These are phyloP conservation scores for Penicillium flavigenum DNA, from an alignment of 495 filamentous ascomycete species.

Conservation along the genomic window DNA sequence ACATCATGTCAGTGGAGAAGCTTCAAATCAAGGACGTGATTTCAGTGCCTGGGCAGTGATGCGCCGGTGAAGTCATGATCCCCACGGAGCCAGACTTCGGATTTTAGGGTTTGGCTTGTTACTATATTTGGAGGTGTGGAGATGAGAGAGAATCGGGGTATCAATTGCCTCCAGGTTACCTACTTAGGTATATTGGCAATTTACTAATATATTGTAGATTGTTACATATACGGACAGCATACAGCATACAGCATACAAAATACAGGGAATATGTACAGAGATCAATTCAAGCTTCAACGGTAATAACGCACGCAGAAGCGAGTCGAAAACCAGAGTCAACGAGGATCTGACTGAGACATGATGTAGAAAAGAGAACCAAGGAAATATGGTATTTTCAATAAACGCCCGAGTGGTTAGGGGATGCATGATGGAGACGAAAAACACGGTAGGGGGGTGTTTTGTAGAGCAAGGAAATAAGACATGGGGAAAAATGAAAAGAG, in stretches of 20 bases:
- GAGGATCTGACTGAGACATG: constrained; percentile 7
- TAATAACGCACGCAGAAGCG: constrained; percentile 1
- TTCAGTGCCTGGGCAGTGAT: neutral
- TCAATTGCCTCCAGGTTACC: neutral
- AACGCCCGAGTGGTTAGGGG: constrained; percentile 33
- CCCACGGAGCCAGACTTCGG: neutral
- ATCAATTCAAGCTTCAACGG: constrained; percentile 3
- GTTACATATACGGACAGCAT: neutral
- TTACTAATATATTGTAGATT: neutral
- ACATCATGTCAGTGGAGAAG: constrained; percentile 9
- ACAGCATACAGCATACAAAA: neutral
- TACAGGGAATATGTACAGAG: constrained; percentile 11
- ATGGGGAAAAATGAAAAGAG: constrained; percentile 9
- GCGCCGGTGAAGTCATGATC: neutral
- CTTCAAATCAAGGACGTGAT: neutral
- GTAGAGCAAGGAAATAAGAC: neutral
- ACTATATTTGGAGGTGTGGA: neutral
- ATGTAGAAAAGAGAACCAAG: constrained; percentile 12
- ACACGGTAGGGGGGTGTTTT: constrained; percentile 8
- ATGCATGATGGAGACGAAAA: constrained; percentile 25
- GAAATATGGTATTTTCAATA: constrained; percentile 32
- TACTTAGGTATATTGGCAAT: neutral
- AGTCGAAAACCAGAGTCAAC: neutral
- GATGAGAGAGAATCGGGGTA: neutral
- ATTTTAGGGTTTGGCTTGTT: neutral